Base-by-base conservation (phyloP, 768 basidiomycete genomes). In the Termitomyces sp. region DNA sequence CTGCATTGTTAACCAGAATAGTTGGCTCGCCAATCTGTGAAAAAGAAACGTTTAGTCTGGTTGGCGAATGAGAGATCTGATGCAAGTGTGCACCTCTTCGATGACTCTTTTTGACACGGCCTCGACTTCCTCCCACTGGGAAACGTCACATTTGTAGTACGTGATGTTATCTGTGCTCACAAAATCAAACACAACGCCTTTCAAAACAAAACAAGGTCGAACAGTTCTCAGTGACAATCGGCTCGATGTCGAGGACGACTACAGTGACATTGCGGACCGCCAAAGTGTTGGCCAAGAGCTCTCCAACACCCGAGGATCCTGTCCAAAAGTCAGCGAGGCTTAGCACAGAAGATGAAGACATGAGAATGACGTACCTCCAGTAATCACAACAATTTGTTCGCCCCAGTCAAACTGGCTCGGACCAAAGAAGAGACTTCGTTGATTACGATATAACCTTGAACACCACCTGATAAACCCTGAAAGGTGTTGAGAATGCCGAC, bases 1-100 rank as follows among this genome's bases (percentile, higher is more conserved):
- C 97, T 0, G 96, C 97, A 70, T 96, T 98, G 76, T 98, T 98
- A 67, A 99, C 79, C 29, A 99, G 76, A 43, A 98, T 82, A 0
- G 97, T 97, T 0, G 92, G 92, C 61, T 91, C 82, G 3, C 93
- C 96, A 56, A 96, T 80, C 92, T 96, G 66, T 37, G 12, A 4
- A 10, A 29, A 56, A 49, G 32, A 51, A 47, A 14, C 3, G 50
- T 36, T 48, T 49, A 52, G 56, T 52, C 36, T 61, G 63, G 29
- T 59, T 38, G 32, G 43, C 7, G 42, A 32, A 25, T 20, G 11
- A 34, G 11, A 34, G n/a, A 8, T 52, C n/a, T 5, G 32, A 54
- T 50, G 31, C 10, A 37, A 38, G 75, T 64, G n/a, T 56, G 29
- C 62, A 93, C 93, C 80, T 98, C 95, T 69, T 91, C 82, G 5